Evolutionary conservation across 305 asterid genomes (phyloP), one percentile per base, ranked within the genome.

Genomic region (Coffea humblotiana): DNA sequence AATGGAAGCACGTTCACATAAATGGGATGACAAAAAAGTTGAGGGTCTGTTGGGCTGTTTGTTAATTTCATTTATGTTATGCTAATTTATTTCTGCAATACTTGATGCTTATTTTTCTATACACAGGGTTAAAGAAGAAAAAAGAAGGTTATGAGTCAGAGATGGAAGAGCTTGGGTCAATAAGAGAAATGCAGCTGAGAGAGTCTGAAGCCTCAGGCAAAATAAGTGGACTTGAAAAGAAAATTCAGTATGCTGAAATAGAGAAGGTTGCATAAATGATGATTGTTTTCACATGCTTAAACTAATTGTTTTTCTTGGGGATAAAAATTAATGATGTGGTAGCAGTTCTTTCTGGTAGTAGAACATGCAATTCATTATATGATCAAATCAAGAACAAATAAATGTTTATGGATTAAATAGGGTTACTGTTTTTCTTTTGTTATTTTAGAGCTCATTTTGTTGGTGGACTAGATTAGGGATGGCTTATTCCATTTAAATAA

Each of bases 1-100:
- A 75, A 96, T 94, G 97, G 98, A 96, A 88, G 98, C 98, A 60
- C 98, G 99, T 69, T 94, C 98, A 35, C 97, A 93, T 86, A 96
- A 96, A 88, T 96, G 99, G 98, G 97, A 94, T 86, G 99, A 96
- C 89, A 94, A 93, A 83, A 91, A 87, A 86, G 88, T 96, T 83
- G 98, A 94, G 81, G 96, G 99, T 96, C 76, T 71, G 87, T 82
- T 75, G 40, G 71, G 79, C 85, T 79, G 40, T 64, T 84, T 85
- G 35, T 70, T 74, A 67, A 64, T 23, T 72, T 60, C 65, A 60
- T 84, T 64, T 37, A 74, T 48, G 71, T 76, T 56, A 29, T 80
- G 25, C 47, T 82, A 23, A 23, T 61, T 61, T 75, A 80, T 84
- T 82, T 70, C 78, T 79, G 35, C 76, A 82, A 82, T 77, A 70